These are phyloP conservation scores for Penicillium sp. DNA, from an alignment of 2,329 filamentous ascomycete species.

Conservation along the genomic window DNA sequence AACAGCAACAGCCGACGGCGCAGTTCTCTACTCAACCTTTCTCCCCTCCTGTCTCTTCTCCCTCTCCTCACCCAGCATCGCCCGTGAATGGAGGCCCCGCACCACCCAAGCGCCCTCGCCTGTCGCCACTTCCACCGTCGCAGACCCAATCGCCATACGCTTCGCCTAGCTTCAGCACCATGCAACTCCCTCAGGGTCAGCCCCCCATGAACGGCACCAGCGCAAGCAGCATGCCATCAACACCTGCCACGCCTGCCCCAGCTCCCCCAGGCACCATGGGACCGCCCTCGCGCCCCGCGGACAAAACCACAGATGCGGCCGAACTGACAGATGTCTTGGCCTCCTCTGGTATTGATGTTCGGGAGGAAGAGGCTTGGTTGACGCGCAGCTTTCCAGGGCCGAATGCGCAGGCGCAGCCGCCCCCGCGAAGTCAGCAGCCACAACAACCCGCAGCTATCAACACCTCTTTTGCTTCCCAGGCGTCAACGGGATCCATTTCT, in stretches of 20 bases:
- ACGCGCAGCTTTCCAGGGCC: constrained; percentile 50
- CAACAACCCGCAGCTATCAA: constrained; percentile 47
- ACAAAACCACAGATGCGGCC: constrained; percentile 51
- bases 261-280: constrained; percentile 51
- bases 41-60: constrained; percentile 57
- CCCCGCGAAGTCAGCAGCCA: constrained; percentile 39
- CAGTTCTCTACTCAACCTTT: constrained; percentile 51
- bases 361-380: constrained; percentile 77
- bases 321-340: constrained; percentile 79
- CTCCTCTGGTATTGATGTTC: constrained; percentile 78
- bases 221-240: constrained; percentile 51
- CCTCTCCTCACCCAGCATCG: constrained; percentile 56
- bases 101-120: constrained; percentile 65
- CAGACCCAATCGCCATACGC: constrained; percentile 52
- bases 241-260: constrained; percentile 45
- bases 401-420: constrained; percentile 34
- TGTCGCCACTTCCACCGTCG: constrained; percentile 63
- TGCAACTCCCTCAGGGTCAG: constrained; percentile 41
- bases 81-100: constrained; percentile 45
- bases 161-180: constrained; percentile 53
- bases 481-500: constrained; percentile 39
- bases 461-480: constrained; percentile 37
- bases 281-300: constrained; percentile 55
- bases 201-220: constrained; percentile 37
- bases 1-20: constrained; percentile 34